phyloP scores from a whole-genome alignment of 208 protist species.

The Sergeia podlipaevii region DNA sequence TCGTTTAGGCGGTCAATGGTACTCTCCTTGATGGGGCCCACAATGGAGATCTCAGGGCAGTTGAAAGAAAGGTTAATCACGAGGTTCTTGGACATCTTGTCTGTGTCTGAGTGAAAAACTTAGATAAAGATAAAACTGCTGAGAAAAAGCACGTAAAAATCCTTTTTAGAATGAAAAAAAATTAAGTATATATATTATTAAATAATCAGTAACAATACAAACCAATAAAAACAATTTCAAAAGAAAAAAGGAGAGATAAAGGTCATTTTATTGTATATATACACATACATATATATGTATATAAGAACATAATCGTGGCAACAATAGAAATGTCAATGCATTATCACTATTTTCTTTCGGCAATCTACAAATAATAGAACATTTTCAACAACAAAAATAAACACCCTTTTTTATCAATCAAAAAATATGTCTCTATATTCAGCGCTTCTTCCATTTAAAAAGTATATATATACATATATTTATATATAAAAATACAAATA shows the following conservation, averaged over 20 bases:
- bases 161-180: constrained; percentile 8
- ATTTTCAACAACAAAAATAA: background rate
- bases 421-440: constrained; percentile 6
- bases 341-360: background rate
- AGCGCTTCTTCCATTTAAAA: background rate
- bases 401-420: background rate
- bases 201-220: background rate
- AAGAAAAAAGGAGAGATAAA: constrained; percentile 13
- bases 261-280: background rate
- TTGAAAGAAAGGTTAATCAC: constrained; percentile 84
- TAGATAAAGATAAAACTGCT: too few relatives aligned
- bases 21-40: constrained; percentile 79
- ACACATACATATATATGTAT: background rate
- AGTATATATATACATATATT: constrained; percentile 1
- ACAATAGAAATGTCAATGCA: constrained; percentile 10
- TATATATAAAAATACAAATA: constrained; percentile 12
- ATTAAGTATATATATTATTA: background rate
- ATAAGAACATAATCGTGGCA: constrained; percentile 6
- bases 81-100: constrained; percentile 60
- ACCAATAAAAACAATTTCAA: constrained; percentile 9
- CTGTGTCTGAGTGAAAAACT: background rate
- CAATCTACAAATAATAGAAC: constrained; percentile 2
- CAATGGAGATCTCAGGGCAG: constrained; percentile 77
- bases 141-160: too few relatives aligned
- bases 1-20: constrained; percentile 87